Base-by-base conservation (phyloP, 345 rosid species). In the Ceriops tagal region DNA sequence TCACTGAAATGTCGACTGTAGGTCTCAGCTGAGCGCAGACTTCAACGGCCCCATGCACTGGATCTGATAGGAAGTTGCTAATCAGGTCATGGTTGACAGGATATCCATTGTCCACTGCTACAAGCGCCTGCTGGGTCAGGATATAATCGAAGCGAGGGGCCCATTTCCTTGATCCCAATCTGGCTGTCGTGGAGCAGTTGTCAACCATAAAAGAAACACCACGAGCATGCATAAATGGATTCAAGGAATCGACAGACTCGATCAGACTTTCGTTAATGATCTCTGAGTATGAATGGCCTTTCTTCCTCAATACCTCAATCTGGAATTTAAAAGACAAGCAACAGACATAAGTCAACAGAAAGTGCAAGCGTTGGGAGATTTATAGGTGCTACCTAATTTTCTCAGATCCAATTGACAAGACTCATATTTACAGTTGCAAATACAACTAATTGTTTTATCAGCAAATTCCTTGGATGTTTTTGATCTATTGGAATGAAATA, bases 201-300 rank as follows among this genome's bases (percentile, higher is more conserved):
- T 89, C 98, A n/a, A 91, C 98, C 98, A 91, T 93, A 76, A 93
- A 93, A 1, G 96, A 91, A 66, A 93, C 91, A 70, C 98, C 97
- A 5, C 97, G 91, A 4, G 98, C 98, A 62, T 89, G 95, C 98
- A 93, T 93, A 60, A 93, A 93, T 1, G 98, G 98, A 71, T 93
- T 93, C 43, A 91, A 70, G 15, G 98, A 93, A 75, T 93, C 98
- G 21, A 93, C 98, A 0, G 96, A 82, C 75, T 93, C 98, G 2
- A 91, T 93, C 80, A 93, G 83, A 71, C 96, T 89, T 71, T 93
- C 97, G 31, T 91, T 93, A 64, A 93, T 91, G 79, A 93, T 93
- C 78, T 93, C 98, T 0, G 98, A 91, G 83, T 86, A 93, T 0
- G 92, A 93, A 80, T 91, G 96, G 97, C 98, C 95, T 62, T 93